Base-by-base conservation (phyloP, 257 asterid species). In the Paulownia fortunei region DNA sequence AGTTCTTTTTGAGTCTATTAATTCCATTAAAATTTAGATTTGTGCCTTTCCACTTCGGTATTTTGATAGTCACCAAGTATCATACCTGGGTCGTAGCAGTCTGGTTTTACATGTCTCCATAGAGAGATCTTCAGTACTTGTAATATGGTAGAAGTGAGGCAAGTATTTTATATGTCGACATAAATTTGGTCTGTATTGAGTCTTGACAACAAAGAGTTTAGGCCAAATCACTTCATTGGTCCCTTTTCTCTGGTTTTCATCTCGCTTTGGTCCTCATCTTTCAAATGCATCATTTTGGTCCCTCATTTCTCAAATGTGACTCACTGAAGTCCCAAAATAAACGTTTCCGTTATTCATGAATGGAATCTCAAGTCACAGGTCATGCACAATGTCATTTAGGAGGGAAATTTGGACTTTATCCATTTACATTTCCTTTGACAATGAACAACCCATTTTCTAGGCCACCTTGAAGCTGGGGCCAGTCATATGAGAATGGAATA, bases 21-120 rank as follows among this genome's bases (percentile, higher is more conserved):
- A 59, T 73, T 56, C 76, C 66, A 36, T 73, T 42, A 24, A 1
- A 39, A 34, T 70, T 36, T 42, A 36, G 55, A 19, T 18, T 76
- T 41, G 47, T 30, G 39, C 46, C 65, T 67, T 44, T n/a, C 65
- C 37, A 13, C 36, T 24, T 69, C 15, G 37, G 36, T 59, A 32
- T 32, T 59, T 34, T 41, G 60, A 51, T 37, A 34, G 51, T 42
- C 39, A 24, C 30, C 26, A 15, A 39, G 30, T 58, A 49, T 36
- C 3, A 24, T 47, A 52, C 64, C 65, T 44, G 47, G 16, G 26
- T 21, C 54, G 63, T 34, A 41, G 66, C 42, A 51, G 18, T 75
- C 74, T n/a, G 8, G 55, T 74, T 73, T 49, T 18, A 23, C 13
- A 21, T 27, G 13, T 52, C 23, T 34, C 23, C 56, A 37, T 39